These are phyloP conservation scores for Trichoderma lentiforme DNA, from an alignment of 2,329 filamentous ascomycete species.

Conservation along the genomic window DNA sequence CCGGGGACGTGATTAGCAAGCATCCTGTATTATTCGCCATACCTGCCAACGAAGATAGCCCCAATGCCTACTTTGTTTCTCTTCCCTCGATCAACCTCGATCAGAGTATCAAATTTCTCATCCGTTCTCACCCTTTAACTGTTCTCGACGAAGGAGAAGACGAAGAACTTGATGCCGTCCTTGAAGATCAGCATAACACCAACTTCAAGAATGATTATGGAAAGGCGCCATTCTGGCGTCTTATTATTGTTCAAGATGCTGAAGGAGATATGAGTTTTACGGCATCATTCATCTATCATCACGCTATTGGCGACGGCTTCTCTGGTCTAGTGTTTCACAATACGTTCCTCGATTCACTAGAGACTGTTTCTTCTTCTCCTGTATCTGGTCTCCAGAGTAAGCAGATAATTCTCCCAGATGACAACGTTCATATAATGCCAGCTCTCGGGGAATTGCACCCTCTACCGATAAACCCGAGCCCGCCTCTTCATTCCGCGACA, in stretches of 20 bases:
- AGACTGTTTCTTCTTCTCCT: background rate
- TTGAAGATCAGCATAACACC: background rate
- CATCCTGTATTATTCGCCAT: background rate
- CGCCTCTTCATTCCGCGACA: background rate
- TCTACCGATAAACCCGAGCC: background rate
- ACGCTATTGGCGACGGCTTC: slow-evolving; percentile 45
- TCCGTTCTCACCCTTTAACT: background rate
- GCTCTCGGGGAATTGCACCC: background rate
- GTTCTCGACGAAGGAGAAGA: background rate
- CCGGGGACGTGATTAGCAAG: background rate
- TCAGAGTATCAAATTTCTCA: background rate
- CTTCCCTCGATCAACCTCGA: background rate
- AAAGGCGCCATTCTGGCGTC: background rate
- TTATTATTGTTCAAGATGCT: slow-evolving; percentile 25
- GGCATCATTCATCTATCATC: slow-evolving; percentile 45
- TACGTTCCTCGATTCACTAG: slow-evolving; percentile 37
- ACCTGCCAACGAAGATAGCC: background rate
- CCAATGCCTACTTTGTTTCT: background rate
- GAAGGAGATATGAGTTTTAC: slow-evolving; percentile 34
- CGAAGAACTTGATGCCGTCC: background rate
- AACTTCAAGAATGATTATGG: background rate
- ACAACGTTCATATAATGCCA: background rate
- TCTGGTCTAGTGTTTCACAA: slow-evolving; percentile 45
- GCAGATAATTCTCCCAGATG: background rate
- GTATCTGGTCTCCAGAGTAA: background rate